Percentiles rank a stretch among this genome's conserved stretches.
phyloP scores from a whole-genome alignment of 768 basidiomycete genomes.

The Neoboletus subvelutipes region DNA sequence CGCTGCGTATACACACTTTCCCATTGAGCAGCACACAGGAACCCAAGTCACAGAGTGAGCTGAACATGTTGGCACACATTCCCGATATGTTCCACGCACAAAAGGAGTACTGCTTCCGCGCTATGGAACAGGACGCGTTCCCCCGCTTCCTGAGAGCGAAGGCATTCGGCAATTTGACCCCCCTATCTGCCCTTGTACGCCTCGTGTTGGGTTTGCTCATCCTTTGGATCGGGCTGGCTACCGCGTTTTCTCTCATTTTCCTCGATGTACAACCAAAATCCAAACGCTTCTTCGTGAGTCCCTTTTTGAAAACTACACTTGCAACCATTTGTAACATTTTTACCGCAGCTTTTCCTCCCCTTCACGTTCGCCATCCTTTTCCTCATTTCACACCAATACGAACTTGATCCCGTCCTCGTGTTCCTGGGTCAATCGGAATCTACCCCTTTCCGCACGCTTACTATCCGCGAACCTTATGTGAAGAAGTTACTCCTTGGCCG shows the following conservation, averaged over 20 bases:
- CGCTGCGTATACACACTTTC: constrained; percentile 89
- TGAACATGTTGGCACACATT: constrained; percentile 78
- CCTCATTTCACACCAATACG: constrained; percentile 94
- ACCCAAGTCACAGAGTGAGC: constrained; percentile 65
- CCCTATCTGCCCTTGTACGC: constrained; percentile 82
- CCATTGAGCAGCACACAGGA: constrained; percentile 75
- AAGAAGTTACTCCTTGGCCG: constrained; percentile 86
- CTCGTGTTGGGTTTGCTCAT: constrained; percentile 81
- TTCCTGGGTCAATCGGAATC: constrained; percentile 94
- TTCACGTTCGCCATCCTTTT: constrained; percentile 87
- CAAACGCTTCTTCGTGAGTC: constrained; percentile 90
- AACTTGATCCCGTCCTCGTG: constrained; percentile 93
- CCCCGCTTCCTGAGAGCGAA: constrained; percentile 93
- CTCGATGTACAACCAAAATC: constrained; percentile 91
- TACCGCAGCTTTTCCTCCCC: constrained; percentile 83
- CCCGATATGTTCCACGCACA: constrained; percentile 98
- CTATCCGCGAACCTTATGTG: constrained; percentile 92
- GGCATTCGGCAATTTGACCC: constrained; percentile 97
- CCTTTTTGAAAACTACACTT: background rate
- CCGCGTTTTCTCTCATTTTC: constrained; percentile 90
- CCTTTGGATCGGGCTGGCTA: constrained; percentile 94
- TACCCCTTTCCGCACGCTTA: constrained; percentile 92
- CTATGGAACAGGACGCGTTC: constrained; percentile 94
- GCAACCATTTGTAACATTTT: constrained; percentile 4
- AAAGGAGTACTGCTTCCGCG: constrained; percentile 95